Evolutionary conservation across 306 rosid genomes (phyloP).

Genomic region (Glycine soja): DNA sequence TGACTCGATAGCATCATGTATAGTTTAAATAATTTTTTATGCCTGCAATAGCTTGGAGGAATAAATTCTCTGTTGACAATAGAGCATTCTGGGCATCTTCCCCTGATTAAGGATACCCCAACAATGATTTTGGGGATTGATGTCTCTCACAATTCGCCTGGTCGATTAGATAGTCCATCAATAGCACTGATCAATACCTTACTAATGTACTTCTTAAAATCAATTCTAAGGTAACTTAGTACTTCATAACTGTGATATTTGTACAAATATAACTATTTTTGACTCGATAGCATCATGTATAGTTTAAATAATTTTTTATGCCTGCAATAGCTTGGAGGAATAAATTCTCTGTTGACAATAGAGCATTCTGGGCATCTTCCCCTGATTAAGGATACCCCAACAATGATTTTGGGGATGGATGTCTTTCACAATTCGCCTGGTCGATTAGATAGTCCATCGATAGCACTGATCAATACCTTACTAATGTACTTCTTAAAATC

Average conservation of each 20-base stretch:
- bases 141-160: conserved; percentile 84
- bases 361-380: conserved; percentile 80
- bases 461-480: conserved; percentile 85
- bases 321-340: conserved; percentile 74
- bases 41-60: conserved; percentile 72
- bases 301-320: conserved; percentile 32
- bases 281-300: not conserved
- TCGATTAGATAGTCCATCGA: conserved; percentile 77
- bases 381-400: conserved; percentile 74
- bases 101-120: conserved; percentile 75
- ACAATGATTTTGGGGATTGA: conserved; percentile 96
- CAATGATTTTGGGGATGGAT: conserved; percentile 95
- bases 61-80: no score
- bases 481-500: conserved; percentile 89
- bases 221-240: conserved; percentile 78
- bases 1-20: conserved; percentile 4
- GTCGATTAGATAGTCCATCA: conserved; percentile 78
- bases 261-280: not conserved
- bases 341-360: no score
- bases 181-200: conserved; percentile 82
- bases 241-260: conserved; percentile 24
- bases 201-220: conserved; percentile 91
- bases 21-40: conserved; percentile 32
- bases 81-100: conserved; percentile 77
- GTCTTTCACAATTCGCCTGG: conserved; percentile 86